Evolutionary conservation across 116 monocot genomes (phyloP).

Genomic region (Papilionanthe hybrid): DNA sequence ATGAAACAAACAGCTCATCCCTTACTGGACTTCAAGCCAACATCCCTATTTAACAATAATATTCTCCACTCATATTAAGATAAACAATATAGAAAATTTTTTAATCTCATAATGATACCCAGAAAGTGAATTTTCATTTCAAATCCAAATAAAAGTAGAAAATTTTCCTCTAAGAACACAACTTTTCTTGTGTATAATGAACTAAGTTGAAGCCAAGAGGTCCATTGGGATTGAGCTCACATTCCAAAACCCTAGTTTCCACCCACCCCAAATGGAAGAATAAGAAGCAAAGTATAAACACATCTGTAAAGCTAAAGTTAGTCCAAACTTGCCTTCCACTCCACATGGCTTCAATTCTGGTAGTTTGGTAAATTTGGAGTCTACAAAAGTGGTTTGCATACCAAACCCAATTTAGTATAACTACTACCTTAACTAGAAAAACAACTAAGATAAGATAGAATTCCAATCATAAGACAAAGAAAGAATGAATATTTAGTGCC

Average conservation of each 20-base stretch:
- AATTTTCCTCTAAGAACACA: no score
- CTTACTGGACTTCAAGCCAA: no score
- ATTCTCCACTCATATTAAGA: not conserved
- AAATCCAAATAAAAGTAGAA: no score
- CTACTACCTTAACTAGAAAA: not conserved
- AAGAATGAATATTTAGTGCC: not conserved
- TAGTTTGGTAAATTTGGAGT: not conserved
- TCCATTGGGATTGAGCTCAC: no score
- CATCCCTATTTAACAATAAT: no score
- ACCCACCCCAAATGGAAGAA: not conserved
- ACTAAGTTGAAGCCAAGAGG: no score
- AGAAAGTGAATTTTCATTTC: no score
- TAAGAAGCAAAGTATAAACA: slow-evolving; percentile 1
- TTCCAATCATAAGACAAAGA: not conserved
- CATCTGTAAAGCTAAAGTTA: slow-evolving; percentile 5
- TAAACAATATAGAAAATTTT: not conserved
- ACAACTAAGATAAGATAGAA: not conserved
- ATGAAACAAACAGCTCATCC: not conserved
- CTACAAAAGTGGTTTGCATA: not conserved
- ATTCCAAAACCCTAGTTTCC: not conserved
- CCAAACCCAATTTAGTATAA: not conserved
- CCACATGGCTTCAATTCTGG: not conserved
- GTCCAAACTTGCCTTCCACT: not conserved
- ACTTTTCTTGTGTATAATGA: no score
- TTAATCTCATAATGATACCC: no score